Percentiles rank a stretch among this genome's conserved stretches.
phyloP scores from a whole-genome alignment of 176 grass and related monocot species.

The Poa annua region DNA sequence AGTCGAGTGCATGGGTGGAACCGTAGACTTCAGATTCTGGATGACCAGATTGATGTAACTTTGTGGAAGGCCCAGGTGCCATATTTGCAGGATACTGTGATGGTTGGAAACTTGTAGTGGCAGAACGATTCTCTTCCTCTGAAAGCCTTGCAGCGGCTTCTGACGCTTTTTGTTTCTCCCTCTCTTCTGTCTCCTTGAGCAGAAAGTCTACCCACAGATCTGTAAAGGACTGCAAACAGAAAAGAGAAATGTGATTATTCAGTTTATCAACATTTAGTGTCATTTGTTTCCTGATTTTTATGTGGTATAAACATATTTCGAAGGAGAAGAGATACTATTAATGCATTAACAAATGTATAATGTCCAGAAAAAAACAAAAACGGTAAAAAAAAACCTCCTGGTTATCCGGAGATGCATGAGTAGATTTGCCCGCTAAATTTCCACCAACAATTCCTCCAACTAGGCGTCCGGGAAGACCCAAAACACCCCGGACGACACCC shows the following conservation, averaged over 20 bases:
- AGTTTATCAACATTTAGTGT: background rate
- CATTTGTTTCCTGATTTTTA: background rate
- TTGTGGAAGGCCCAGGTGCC: slow-evolving; percentile 43
- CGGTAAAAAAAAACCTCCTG: slow-evolving; percentile 52
- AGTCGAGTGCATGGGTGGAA: slow-evolving; percentile 42
- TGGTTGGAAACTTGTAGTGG: slow-evolving; percentile 9
- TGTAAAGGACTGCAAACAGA: slow-evolving; percentile 73
- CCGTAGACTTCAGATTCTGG: slow-evolving; percentile 50
- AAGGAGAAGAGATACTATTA: background rate
- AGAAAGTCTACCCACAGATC: slow-evolving; percentile 96
- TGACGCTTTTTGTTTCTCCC: slow-evolving; percentile 76
- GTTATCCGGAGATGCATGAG: slow-evolving; percentile 59
- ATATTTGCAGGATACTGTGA: slow-evolving; percentile 32
- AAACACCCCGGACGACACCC: slow-evolving; percentile 81
- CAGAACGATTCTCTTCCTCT: slow-evolving; percentile 31
- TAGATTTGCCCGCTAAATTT: slow-evolving; percentile 49
- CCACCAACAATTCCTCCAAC: slow-evolving; percentile 83
- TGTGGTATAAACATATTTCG: slow-evolving; percentile 5
- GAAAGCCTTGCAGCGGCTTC: slow-evolving; percentile 42
- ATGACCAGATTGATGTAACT: slow-evolving; percentile 22
- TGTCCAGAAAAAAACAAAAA: slow-evolving; percentile 1
- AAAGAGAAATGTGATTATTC: background rate
- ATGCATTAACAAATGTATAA: background rate
- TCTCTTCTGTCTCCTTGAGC: slow-evolving; percentile 98
- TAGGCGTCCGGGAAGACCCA: slow-evolving; percentile 78